Evolutionary conservation across 768 basidiomycete genomes (phyloP).

Genomic region (Hysterangium stoloniferum): DNA sequence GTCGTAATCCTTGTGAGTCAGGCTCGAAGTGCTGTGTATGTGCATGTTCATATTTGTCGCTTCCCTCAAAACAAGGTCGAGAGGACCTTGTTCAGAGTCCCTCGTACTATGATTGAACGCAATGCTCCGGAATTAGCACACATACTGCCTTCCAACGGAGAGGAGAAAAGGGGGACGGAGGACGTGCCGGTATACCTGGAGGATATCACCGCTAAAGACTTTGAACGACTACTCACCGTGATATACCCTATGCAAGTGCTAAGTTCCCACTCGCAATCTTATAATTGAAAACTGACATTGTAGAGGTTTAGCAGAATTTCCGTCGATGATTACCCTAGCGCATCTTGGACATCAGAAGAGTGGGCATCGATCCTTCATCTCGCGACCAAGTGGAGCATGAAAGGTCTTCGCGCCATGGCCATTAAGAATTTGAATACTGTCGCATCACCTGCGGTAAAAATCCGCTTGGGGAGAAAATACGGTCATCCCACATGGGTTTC

Average conservation of each 20-base stretch:
- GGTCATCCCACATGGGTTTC: background rate
- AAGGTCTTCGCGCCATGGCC: background rate
- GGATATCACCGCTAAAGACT: background rate
- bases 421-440: background rate
- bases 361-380: constrained; percentile 4
- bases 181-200: background rate
- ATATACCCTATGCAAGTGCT: background rate
- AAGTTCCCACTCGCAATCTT: background rate
- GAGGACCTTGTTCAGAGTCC: background rate
- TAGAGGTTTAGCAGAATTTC: background rate
- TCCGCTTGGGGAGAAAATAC: background rate
- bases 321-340: background rate
- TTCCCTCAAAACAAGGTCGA: background rate
- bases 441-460: background rate
- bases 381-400: background rate
- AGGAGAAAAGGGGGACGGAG: background rate
- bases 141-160: background rate
- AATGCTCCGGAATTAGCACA: background rate
- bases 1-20: background rate
- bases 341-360: background rate
- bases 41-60: background rate
- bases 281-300: too few species aligned
- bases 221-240: background rate
- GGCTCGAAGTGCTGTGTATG: too few species aligned
- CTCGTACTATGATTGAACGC: background rate